Conservation (phyloP, 1,284 basidiomycete genomes). For the Leccinum subrobustum region DNA sequence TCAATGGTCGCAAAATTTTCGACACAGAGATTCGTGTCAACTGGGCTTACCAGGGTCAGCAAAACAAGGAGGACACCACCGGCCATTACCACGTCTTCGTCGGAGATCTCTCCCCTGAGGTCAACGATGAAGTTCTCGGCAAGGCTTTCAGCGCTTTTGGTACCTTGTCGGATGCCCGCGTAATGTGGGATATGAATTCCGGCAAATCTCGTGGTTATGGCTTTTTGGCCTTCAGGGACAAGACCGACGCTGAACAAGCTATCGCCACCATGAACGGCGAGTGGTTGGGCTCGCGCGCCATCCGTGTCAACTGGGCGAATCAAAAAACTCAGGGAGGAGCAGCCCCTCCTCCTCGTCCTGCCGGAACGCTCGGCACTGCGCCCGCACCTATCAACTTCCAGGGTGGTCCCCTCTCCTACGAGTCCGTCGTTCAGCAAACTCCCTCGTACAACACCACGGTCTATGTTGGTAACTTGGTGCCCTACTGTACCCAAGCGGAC, state of each 20-base stretch:
- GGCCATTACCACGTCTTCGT: slow-evolving; percentile 98
- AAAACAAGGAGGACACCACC: slow-evolving; percentile 95
- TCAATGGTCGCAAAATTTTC: slow-evolving; percentile 97
- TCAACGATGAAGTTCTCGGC: slow-evolving; percentile 94
- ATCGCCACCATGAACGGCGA: slow-evolving; percentile 99
- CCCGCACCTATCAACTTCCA: slow-evolving; percentile 85
- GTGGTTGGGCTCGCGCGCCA: slow-evolving; percentile 96
- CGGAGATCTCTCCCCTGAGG: slow-evolving; percentile 95
- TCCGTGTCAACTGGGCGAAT: slow-evolving; percentile 99
- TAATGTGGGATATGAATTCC: slow-evolving; percentile 99
- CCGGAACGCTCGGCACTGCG: slow-evolving; percentile 52
- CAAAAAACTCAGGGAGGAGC: slow-evolving; percentile 85
- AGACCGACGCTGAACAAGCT: slow-evolving; percentile 96
- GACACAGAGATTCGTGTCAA: slow-evolving; percentile 97
- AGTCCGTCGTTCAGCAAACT: slow-evolving; percentile 85
- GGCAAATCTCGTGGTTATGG: slow-evolving; percentile 96
- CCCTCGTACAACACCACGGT: slow-evolving; percentile 93
- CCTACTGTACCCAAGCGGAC: slow-evolving; percentile 93
- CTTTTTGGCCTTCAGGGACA: slow-evolving; percentile 93
- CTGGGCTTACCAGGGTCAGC: slow-evolving; percentile 96
- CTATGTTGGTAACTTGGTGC: slow-evolving; percentile 97
- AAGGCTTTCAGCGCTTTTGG: slow-evolving; percentile 97
- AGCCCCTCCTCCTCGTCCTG: slow-evolving; percentile 45
- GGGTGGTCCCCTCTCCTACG: slow-evolving; percentile 84
- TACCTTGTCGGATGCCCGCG: slow-evolving; percentile 92